Evolutionary conservation across 2,329 filamentous ascomycete genomes (phyloP).

Genomic region (Trichoderma polysporum): DNA sequence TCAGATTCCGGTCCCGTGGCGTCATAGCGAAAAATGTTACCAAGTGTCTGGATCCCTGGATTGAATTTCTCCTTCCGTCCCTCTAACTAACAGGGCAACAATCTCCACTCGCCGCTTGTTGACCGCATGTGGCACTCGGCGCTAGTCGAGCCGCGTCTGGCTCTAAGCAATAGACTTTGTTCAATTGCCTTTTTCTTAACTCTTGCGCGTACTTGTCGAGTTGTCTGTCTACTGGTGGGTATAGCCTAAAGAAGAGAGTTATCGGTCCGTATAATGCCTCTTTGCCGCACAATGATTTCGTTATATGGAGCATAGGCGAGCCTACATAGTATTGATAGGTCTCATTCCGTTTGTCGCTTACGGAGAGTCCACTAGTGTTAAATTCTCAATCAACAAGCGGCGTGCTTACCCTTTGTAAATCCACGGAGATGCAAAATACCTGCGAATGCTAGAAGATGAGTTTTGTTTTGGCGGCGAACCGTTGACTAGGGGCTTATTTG

Average conservation of each 20-base stretch:
- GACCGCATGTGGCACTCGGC: conserved; percentile 1
- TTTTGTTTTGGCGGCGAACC: background rate
- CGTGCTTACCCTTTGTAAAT: background rate
- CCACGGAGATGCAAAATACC: background rate
- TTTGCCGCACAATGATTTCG: background rate
- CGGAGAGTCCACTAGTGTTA: background rate
- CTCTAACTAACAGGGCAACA: conserved; percentile 9
- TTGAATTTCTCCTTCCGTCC: background rate
- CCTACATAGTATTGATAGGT: background rate
- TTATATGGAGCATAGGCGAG: background rate
- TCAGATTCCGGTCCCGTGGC: background rate
- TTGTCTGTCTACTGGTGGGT: background rate
- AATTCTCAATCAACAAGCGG: background rate
- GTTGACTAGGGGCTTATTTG: background rate
- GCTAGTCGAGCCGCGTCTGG: background rate
- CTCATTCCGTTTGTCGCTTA: background rate
- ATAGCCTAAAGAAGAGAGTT: background rate
- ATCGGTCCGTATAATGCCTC: background rate
- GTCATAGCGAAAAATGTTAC: background rate
- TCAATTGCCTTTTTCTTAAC: background rate
- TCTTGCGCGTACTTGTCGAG: background rate
- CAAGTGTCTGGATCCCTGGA: background rate
- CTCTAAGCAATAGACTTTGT: background rate
- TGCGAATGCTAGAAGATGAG: background rate
- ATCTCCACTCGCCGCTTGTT: background rate